Percentiles rank a stretch among this genome's conserved stretches.
Conservation (phyloP, 768 basidiomycete genomes). For the Tulasnella sp. region DNA sequence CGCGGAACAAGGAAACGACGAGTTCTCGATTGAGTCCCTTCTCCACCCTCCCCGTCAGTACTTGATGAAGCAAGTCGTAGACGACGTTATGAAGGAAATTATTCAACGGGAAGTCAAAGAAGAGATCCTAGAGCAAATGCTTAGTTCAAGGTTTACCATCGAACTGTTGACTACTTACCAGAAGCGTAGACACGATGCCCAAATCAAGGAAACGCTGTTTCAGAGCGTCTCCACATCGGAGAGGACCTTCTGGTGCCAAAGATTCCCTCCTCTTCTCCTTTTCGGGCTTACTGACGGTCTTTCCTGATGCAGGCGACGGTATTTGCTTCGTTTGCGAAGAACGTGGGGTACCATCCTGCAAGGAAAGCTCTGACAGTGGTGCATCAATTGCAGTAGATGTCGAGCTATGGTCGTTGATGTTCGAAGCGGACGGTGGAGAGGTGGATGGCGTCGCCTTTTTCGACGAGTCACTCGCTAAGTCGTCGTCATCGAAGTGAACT, state of each 20-base stretch:
- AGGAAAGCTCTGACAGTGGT: not conserved
- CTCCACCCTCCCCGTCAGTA: constrained; percentile 83
- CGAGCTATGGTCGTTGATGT: not conserved
- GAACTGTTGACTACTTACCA: constrained; percentile 52
- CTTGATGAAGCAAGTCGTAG: constrained; percentile 93
- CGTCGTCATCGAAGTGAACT: constrained; percentile 53
- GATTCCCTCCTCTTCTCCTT: not conserved
- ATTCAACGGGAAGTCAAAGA: constrained; percentile 96
- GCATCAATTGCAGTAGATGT: not conserved
- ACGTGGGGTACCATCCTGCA: not conserved
- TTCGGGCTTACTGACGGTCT: constrained; percentile 9
- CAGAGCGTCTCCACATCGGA: constrained; percentile 60
- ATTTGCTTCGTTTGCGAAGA: not conserved
- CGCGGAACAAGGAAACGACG: constrained; percentile 78
- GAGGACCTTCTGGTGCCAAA: not conserved
- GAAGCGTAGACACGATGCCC: constrained; percentile 65
- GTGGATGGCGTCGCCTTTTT: not conserved
- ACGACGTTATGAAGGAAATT: constrained; percentile 96
- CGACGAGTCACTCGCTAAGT: constrained; percentile 53
- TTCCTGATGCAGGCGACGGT: constrained; percentile 18
- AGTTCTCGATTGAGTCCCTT: constrained; percentile 69
- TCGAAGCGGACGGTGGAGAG: not conserved
- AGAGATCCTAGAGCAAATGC: constrained; percentile 63
- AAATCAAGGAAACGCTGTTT: constrained; percentile 75
- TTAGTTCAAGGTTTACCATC: not conserved